Evolutionary conservation across 352 stramenopile genomes (phyloP).

Genomic region (Globisporangium canariense): DNA sequence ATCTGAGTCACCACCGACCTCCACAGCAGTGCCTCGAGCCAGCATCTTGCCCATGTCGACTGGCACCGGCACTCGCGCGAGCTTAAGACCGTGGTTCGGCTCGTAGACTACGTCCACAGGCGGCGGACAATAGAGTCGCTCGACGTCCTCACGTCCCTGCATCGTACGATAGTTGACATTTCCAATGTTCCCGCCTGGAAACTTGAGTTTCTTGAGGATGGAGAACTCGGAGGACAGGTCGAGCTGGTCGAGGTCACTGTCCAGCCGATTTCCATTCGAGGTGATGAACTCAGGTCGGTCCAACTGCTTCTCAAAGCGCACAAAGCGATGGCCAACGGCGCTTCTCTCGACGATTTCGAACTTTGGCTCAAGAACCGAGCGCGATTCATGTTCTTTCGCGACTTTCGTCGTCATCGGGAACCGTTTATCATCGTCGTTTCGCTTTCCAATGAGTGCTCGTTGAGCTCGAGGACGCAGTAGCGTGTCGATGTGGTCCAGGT

Average conservation of each 20-base stretch:
- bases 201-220: slow-evolving; percentile 9
- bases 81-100: not conserved
- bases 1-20: not conserved
- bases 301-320: slow-evolving; percentile 14
- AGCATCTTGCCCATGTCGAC: slow-evolving; percentile 10
- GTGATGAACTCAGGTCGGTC: slow-evolving; percentile 4
- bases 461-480: not conserved
- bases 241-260: not conserved
- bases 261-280: not conserved
- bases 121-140: not conserved
- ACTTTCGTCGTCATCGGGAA: slow-evolving; percentile 9
- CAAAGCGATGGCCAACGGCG: slow-evolving; percentile 13
- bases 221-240: slow-evolving; percentile 7
- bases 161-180: slow-evolving; percentile 6
- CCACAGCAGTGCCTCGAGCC: not conserved
- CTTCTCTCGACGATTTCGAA: slow-evolving; percentile 9
- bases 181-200: not conserved
- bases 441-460: not conserved
- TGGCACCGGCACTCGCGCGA: not conserved
- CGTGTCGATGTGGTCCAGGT: not conserved
- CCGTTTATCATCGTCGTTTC: slow-evolving; percentile 4
- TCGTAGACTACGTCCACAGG: slow-evolving; percentile 2
- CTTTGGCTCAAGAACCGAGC: slow-evolving; percentile 11
- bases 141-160: not conserved
- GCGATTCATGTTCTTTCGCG: not conserved